Conservation (phyloP, 345 rosid species). For the Heritiera fomes region DNA sequence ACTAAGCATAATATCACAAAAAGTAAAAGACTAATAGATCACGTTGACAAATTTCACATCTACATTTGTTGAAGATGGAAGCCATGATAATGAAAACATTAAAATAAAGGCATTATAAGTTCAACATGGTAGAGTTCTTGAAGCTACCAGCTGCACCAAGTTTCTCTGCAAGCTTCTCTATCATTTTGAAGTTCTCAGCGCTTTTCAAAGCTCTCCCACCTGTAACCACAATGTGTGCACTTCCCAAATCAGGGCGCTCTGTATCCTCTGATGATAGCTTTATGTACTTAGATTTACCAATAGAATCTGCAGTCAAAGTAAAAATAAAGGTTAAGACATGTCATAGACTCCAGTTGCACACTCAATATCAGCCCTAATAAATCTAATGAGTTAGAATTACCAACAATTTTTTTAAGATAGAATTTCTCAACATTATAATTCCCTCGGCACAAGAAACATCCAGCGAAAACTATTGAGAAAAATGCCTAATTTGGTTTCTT, state of each 20-base stretch:
- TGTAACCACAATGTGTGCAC: slow-evolving; percentile 81
- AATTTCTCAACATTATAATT: slow-evolving; percentile 6
- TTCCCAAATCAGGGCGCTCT: slow-evolving; percentile 96
- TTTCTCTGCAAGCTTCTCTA: slow-evolving; percentile 95
- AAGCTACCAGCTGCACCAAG: slow-evolving; percentile 90
- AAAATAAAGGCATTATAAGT: background rate
- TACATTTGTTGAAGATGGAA: background rate
- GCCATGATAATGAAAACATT: background rate
- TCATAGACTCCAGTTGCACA: background rate
- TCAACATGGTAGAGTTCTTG: slow-evolving; percentile 1
- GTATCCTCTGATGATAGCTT: slow-evolving; percentile 70
- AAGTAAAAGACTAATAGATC: background rate
- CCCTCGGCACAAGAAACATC: slow-evolving; percentile 13
- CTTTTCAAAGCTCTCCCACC: slow-evolving; percentile 93
- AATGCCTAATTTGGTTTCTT: slow-evolving; percentile 1
- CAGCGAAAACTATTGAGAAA: background rate
- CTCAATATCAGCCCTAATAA: background rate
- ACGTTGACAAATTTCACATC: background rate
- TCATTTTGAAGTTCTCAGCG: slow-evolving; percentile 89
- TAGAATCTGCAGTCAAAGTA: slow-evolving; percentile 48
- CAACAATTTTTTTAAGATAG: background rate
- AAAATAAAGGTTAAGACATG: background rate
- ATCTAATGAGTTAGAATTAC: background rate
- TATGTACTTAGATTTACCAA: slow-evolving; percentile 67
- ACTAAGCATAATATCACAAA: background rate